A percentile compares a stretch with the other conserved stretches of the same genome.
Evolutionary conservation across 108 stramenopile genomes (phyloP).

Genomic region (Conticribra guillardii): DNA sequence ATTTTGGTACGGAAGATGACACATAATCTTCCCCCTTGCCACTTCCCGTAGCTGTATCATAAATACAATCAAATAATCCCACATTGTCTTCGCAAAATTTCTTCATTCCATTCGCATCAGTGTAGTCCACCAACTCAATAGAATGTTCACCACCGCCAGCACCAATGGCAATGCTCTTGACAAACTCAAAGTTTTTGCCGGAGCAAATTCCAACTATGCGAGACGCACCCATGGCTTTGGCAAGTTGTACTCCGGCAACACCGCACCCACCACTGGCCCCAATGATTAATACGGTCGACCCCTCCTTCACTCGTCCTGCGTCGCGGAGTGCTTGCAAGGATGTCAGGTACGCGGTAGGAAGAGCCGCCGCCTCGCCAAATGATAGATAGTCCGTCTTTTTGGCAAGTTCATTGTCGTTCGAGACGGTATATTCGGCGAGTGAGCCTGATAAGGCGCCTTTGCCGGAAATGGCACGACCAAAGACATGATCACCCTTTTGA

Average conservation of each 20-base stretch:
- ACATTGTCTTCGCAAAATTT: conserved; percentile 33
- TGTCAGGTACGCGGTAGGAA: conserved; percentile 36
- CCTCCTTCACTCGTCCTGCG: conserved; percentile 32
- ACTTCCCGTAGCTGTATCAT: conserved; percentile 53
- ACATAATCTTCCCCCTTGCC: conserved; percentile 54
- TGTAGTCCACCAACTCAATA: conserved; percentile 47
- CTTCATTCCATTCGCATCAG: conserved; percentile 26
- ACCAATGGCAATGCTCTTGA: background rate
- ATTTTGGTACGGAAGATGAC: conserved; percentile 9
- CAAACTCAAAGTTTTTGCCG: conserved; percentile 51
- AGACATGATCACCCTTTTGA: conserved; percentile 38
- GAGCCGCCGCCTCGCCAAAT: conserved; percentile 43
- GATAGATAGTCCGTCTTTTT: conserved; percentile 41
- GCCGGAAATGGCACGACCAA: conserved; percentile 20
- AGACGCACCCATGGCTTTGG: conserved; percentile 40
- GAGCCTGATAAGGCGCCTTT: conserved; percentile 25
- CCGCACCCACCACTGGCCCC: conserved; percentile 63
- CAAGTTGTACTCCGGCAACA: conserved; percentile 50
- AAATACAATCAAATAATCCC: conserved; percentile 53
- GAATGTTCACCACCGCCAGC: conserved; percentile 3
- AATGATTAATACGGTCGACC: conserved; percentile 42
- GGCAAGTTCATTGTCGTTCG: conserved; percentile 11
- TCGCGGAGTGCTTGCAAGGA: conserved; percentile 34
- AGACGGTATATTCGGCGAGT: conserved; percentile 39
- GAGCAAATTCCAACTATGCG: conserved; percentile 56